Conservation (phyloP, 1,284 basidiomycete species). For the Afroboletus lepidellus region DNA sequence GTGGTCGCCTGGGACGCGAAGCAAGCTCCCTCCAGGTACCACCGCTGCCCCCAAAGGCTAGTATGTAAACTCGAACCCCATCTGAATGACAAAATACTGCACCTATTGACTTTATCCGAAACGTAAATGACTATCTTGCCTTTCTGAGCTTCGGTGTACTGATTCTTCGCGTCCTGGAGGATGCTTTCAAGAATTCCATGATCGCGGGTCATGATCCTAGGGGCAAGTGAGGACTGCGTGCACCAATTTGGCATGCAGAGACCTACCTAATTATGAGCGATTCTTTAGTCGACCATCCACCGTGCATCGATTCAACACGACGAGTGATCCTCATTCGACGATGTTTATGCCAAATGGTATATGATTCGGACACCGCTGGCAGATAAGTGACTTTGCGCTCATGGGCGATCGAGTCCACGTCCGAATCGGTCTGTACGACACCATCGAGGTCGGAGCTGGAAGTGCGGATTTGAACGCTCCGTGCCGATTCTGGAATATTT, state of each 20-base stretch:
- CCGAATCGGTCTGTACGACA: constrained; percentile 38
- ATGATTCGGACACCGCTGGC: constrained; percentile 44
- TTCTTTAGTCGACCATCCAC: constrained; percentile 24
- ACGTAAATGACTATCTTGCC: constrained; percentile 56
- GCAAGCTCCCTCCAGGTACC: constrained; percentile 54
- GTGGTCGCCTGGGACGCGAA: constrained; percentile 59
- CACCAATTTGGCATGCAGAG: neutral
- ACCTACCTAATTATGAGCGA: constrained; percentile 3
- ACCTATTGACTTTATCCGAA: constrained; percentile 49
- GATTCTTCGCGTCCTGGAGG: constrained; percentile 54
- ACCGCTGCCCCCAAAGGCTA: constrained; percentile 8
- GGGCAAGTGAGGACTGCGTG: neutral
- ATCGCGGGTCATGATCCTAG: constrained; percentile 52
- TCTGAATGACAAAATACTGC: constrained; percentile 13
- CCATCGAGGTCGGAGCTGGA: constrained; percentile 34
- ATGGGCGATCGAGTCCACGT: constrained; percentile 26
- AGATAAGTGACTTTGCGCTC: constrained; percentile 45
- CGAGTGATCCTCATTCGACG: constrained; percentile 47
- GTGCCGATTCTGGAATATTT: constrained; percentile 38
- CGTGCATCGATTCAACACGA: constrained; percentile 6
- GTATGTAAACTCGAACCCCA: neutral
- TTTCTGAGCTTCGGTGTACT: constrained; percentile 50
- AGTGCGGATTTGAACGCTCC: constrained; percentile 54
- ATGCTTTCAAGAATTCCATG: constrained; percentile 49
- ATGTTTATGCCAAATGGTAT: constrained; percentile 50